phyloP scores from a whole-genome alignment of 2,329 filamentous ascomycete genomes.

The Aspergillus pseudoterreus region DNA sequence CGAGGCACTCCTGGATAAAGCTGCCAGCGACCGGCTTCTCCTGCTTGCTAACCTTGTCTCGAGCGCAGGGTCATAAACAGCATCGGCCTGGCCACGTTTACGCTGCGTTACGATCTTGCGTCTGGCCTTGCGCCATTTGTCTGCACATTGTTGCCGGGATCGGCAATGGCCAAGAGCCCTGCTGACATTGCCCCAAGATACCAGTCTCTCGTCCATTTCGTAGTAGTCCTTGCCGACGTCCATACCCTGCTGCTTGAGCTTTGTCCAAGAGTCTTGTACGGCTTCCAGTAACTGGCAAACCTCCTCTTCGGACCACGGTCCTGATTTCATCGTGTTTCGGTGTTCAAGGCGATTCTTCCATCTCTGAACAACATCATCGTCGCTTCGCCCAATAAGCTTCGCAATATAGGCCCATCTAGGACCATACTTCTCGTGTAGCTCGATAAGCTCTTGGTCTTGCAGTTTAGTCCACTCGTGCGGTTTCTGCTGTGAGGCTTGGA shows the following conservation, averaged over 20 bases:
- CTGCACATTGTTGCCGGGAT: conserved; percentile 38
- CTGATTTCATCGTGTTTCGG: conserved; percentile 30
- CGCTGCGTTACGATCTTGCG: conserved; percentile 18
- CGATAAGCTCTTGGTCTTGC: conserved; percentile 39
- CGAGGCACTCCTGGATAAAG: background rate
- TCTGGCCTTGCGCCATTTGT: conserved; percentile 37
- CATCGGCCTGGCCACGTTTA: conserved; percentile 18
- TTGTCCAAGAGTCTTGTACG: conserved; percentile 22
- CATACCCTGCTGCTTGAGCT: conserved; percentile 12
- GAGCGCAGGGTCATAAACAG: conserved; percentile 20
- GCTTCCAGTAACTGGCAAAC: conserved; percentile 22
- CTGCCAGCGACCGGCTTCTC: background rate
- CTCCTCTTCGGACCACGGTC: conserved; percentile 37
- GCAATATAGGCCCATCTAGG: conserved; percentile 37
- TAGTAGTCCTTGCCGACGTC: conserved; percentile 33
- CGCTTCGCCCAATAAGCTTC: conserved; percentile 33
- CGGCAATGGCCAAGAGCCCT: conserved; percentile 25
- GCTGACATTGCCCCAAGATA: conserved; percentile 33
- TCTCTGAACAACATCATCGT: conserved; percentile 41
- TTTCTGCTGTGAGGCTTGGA: conserved; percentile 35
- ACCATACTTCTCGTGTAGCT: conserved; percentile 28
- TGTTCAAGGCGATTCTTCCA: conserved; percentile 42
- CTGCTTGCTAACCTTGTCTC: conserved; percentile 3
- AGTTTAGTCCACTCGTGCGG: conserved; percentile 37
- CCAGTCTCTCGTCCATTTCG: conserved; percentile 30